Conservation (phyloP, 345 rosid species). For the Pistacia atlantica region DNA sequence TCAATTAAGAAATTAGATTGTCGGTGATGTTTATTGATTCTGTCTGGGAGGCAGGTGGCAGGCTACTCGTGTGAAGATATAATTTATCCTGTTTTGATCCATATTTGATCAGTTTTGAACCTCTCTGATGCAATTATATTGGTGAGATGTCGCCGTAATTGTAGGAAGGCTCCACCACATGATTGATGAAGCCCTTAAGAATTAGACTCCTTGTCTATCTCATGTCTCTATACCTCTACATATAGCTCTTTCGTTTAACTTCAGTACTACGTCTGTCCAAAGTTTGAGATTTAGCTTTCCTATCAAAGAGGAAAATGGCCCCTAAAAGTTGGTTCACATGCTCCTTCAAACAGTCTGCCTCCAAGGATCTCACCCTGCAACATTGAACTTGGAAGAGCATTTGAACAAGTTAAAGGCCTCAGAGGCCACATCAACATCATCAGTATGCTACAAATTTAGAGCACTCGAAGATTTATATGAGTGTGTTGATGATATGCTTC, state of each 20-base stretch:
- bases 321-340: constrained; percentile 21
- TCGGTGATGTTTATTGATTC: background rate
- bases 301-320: background rate
- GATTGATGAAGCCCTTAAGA: no score
- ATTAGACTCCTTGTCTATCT: no score
- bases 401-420: constrained; percentile 21
- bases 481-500: constrained; percentile 19
- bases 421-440: constrained; percentile 4
- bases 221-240: no score
- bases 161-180: no score
- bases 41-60: background rate
- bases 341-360: constrained; percentile 21
- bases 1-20: constrained; percentile 3
- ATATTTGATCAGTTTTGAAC: no score
- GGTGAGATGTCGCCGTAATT: no score
- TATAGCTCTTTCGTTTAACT: background rate
- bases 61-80: background rate
- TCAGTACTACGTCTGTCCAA: background rate
- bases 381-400: constrained; percentile 14
- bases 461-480: constrained; percentile 18
- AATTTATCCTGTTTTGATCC: no score
- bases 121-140: no score
- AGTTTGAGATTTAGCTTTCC: background rate
- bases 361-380: constrained; percentile 25
- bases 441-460: background rate